Evolutionary conservation across 805 yeast genomes (phyloP), one percentile per base, ranked within the genome.

Genomic region (Lipomyces kockii): DNA sequence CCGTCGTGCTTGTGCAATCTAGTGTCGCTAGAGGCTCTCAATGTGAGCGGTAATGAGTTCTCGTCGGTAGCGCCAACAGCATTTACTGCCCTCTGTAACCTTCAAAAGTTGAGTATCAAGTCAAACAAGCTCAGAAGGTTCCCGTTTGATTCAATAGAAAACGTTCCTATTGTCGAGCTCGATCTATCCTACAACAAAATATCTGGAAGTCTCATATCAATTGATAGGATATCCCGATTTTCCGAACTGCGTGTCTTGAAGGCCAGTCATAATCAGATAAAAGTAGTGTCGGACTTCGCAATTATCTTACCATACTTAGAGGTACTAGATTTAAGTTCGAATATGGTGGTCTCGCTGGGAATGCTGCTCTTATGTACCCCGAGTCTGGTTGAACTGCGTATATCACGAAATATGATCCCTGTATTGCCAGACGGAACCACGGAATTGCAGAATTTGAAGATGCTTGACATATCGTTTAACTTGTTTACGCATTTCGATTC

Each of bases 321-420:
- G 56, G 34, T 58, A 2, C 58, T 69, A 17, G 67, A 69, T 34
- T 35, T 69, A 29, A 52, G 37, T 49, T 63, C 71, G 25, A 69
- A 69, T 34, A 11, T 52, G 14, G 57, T 69, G 14, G 35, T 39
- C 20, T 63, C 70, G 27, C 49, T 69, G 43, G 72, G 72, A 9
- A 67, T 65, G 71, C 61, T 69, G n/a, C 46, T 69, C 37, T 39
- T 69, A 3, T 65, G 69, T 35, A 67, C 72, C 20, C 72, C 71
- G 20, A 61, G 69, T 29, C 55, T 69, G 27, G 46, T 35, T 12
- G 22, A 59, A 32, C 60, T 69, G 22, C 53, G 43, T 8, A 43
- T 67, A 20, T 66, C 65, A 0, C 63, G 66, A n/a, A 69, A 69
- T 46, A 60, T 17, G 53, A 8, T 66, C 8, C 27, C 65, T 2